Conservation (phyloP, 1,284 basidiomycete genomes). For the Singerocomus inundabilis region DNA sequence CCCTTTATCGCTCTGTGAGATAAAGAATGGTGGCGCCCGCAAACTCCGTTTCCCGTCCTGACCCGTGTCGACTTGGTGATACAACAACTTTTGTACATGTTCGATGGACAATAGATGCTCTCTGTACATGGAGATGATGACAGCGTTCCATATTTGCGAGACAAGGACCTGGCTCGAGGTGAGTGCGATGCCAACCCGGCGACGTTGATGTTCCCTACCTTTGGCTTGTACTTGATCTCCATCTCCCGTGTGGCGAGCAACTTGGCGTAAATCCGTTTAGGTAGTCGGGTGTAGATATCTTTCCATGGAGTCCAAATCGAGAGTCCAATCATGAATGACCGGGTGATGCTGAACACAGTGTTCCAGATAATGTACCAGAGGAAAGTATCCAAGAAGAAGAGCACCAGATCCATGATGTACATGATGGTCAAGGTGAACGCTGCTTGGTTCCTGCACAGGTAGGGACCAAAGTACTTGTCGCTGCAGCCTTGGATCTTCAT, state of each 20-base stretch:
- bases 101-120: conserved; percentile 95
- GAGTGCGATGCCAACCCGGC: neutral
- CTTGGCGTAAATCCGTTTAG: conserved; percentile 95
- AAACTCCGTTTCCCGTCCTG: conserved; percentile 84
- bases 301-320: conserved; percentile 98
- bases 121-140: conserved; percentile 99
- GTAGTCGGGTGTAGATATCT: conserved; percentile 89
- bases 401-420: conserved; percentile 92
- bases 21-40: conserved; percentile 93
- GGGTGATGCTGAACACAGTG: conserved; percentile 87
- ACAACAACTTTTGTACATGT: conserved; percentile 91
- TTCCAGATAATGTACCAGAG: conserved; percentile 98
- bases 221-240: conserved; percentile 97
- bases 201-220: conserved; percentile 49
- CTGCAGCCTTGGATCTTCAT: conserved; percentile 89
- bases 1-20: conserved; percentile 82
- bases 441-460: conserved; percentile 85
- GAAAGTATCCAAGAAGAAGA: conserved; percentile 98
- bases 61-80: conserved; percentile 88
- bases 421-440: conserved; percentile 92
- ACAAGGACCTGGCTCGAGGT: conserved; percentile 75
- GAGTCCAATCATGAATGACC: conserved; percentile 87
- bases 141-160: conserved; percentile 96
- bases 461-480: conserved; percentile 80
- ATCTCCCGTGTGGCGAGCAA: conserved; percentile 87